Base-by-base conservation (phyloP, 2,329 filamentous ascomycete genomes). In the Cladophialophora exuberans region DNA sequence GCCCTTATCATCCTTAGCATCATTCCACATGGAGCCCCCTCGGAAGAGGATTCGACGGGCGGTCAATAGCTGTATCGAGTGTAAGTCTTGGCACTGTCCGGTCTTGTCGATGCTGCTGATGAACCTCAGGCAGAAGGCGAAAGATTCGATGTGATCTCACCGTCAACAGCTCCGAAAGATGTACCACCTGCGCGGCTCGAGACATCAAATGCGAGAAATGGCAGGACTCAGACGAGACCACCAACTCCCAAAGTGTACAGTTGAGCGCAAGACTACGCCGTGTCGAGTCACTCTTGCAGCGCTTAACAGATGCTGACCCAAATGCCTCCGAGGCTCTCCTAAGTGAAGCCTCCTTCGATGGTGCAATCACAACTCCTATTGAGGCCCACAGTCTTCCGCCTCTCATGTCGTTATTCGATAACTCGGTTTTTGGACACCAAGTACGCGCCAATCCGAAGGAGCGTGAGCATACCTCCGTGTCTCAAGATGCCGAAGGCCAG, bases 111-210 rank as follows among this genome's bases (percentile, higher is more conserved):
- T 11, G 13, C 23, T 17, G 20, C 47, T 41, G 11, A 39, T 36
- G 28, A 13, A 39, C 25, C 6, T 9, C 25, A 39, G 25, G 81
- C 72, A 79, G 80, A 66, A 73, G 77, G 46, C 75, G 79, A 22
- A 84, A 83, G 67, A 73, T 78, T 5, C 71, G 73, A 1, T 84
- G 81, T 62, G 74, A 72, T n/a, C 77, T 79, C 53, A 65, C 67
- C 11, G 63, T 69, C 2, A 65, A 71, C 4, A 60, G 68, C 2
- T 71, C 75, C 2, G 54, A 67, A 3, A 60, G 74, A 2, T 83
- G 80, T 52, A 66, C 73, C 18, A 73, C 72, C 2, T 83, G 81
- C 58, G 66, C 69, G 18, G 65, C 73, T 6, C 73, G 80, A 0
- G 69, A 72, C 1, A 68, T 71, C 0, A 57, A 61, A 28, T 67